Evolutionary conservation across 129 eudicot species (phyloP), one percentile per base, ranked within the genome.

Genomic region (Centella asiatica): DNA sequence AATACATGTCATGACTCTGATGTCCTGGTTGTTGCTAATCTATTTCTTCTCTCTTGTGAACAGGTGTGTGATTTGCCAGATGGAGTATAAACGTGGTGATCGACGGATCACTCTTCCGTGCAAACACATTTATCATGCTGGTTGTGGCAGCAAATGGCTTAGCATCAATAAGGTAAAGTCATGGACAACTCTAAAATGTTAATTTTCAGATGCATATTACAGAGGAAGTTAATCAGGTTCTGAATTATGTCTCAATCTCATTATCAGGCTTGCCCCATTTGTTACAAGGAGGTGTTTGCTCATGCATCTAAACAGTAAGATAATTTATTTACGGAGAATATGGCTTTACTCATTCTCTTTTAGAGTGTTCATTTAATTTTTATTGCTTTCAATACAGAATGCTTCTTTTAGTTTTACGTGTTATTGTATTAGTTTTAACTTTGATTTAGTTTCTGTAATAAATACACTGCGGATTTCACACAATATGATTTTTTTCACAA

Each of bases 51-150:
- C n/a, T 64, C 15, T 48, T 26, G 20, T 44, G 36, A 65, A 25
- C 72, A 90, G 97, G 86, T 90, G 98, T 55, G 98, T 90, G 51
- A 90, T 90, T 51, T 90, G 98, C 76, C 98, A 90, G 76, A 90
- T 90, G 98, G 94, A 87, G 68, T 87, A 83, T 42, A 90, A 79
- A 77, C 84, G 95, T 39, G 81, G 94, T n/a, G 94, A 79, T 60
- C 86, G 84, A 50, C 87, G 69, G 54, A 70, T 90, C 60, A 83
- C 73, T 60, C 94, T 90, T 73, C 95, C 98, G 14, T 90, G 98
- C 80, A 90, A 90, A 57, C 98, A 90, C 58, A 64, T 73, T n/a
- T 90, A 90, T 71, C 98, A 90, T 56, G 72, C 80, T 29, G 74
- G 68, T 24, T 90, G 98, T 71, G 94, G 98, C 44, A 70, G 72